Base-by-base conservation (phyloP, 768 basidiomycete genomes). In the Lentinus tigrinus region DNA sequence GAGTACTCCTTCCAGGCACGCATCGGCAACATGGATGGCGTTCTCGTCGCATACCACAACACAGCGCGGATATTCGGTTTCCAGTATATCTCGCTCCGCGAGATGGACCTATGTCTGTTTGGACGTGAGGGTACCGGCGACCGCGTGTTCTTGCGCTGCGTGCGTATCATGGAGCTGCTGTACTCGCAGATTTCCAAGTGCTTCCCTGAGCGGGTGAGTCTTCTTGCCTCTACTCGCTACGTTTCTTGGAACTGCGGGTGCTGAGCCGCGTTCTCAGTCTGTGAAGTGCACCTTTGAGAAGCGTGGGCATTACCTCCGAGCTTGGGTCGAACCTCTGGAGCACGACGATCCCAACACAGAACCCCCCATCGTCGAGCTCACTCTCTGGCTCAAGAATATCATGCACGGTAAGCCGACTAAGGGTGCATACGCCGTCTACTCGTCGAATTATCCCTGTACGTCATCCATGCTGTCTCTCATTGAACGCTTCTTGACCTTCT, bases 1-100 rank as follows among this genome's bases (percentile, higher is more conserved):
- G 98, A 98, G 76, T 52, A 49, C 58, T 94, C 92, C 62, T 89
- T 98, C 76, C 96, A 99, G 79, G 95, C 84, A 2, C 87, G 96
- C 4, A 98, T 99, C 60, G 96, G 96, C 9, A 85, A 88, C 68
- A 98, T 98, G 96, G 95, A 97, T 67, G 96, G 96, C 16, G 88
- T 98, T 8, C 79, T 94, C 58, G 84, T 93, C 38, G 87, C 92
- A 21, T 93, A 91, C 67, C 91, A 93, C 67, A 97, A 96, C 61
- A 95, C 92, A 0, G 83, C 84, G 7, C 81, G 82, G 17, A 82
- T 97, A 49, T 94, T 94, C 65, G 96, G 96, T 1, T 98, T 98
- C 77, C 93, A 98, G 71, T 99, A 98, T 68, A 73, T 96, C 28
- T 82, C 94, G 1, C 73, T 96, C 44, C 77, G 81, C 44, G 93